phyloP scores from a whole-genome alignment of 768 basidiomycete genomes.

The Cystofilobasidium bisporidii region DNA sequence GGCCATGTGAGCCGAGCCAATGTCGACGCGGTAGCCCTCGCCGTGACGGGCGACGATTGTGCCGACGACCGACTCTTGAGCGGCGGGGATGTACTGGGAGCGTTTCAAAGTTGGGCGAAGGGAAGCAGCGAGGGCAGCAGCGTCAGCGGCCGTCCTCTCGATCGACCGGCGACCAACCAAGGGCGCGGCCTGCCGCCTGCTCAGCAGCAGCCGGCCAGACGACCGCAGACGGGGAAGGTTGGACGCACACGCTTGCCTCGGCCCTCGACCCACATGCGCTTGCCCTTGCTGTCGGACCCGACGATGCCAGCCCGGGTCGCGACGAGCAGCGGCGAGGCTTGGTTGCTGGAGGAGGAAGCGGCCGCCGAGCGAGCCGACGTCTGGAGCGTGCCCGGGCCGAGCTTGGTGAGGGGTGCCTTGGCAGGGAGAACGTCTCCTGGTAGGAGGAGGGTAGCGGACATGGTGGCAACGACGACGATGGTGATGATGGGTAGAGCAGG shows the following conservation, averaged over 20 bases:
- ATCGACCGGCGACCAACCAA: too few relatives aligned
- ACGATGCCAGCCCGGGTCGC: conserved; percentile 24
- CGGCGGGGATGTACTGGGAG: conserved; percentile 76
- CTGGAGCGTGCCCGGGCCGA: conserved; percentile 27
- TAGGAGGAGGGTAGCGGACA: conserved; percentile 16
- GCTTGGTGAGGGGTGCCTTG: conserved; percentile 14
- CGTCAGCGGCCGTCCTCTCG: too few relatives aligned
- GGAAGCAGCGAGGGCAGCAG: too few relatives aligned
- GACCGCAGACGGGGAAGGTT: too few relatives aligned
- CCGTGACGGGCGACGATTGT: conserved; percentile 66
- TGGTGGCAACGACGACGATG: not conserved
- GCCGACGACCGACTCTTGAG: conserved; percentile 82
- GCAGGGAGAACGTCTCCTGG: conserved; percentile 22
- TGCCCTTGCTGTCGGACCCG: conserved; percentile 47
- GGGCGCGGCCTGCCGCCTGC: too few relatives aligned
- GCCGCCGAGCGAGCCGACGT: conserved; percentile 11
- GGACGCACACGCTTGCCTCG: conserved; percentile 72
- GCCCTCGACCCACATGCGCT: conserved; percentile 80
- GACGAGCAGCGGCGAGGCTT: conserved; percentile 12
- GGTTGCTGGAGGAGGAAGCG: not conserved
- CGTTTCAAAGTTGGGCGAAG: not conserved
- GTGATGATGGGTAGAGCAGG: not conserved
- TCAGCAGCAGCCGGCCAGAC: too few relatives aligned
- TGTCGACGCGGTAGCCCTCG: conserved; percentile 88
- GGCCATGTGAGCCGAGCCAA: conserved; percentile 78